Evolutionary conservation across 768 basidiomycete species (phyloP), one percentile per base, ranked within the genome.

Genomic region (Auricularia heimuer): DNA sequence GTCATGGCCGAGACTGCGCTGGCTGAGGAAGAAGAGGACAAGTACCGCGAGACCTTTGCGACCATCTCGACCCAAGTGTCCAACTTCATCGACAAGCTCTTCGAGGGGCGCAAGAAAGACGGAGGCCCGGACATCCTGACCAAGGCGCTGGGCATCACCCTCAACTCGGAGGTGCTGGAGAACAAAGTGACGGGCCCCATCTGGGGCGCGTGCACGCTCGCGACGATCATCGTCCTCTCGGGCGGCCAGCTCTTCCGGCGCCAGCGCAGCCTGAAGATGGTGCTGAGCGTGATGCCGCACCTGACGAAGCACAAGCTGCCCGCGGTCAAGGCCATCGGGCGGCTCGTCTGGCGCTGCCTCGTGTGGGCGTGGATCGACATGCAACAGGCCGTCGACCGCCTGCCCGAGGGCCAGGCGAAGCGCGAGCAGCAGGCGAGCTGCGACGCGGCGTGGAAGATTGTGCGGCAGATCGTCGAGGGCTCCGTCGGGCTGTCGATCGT

Each of bases 131-230:
- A 33, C 10, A 29, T 29, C 16, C 56, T 60, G 11, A 14, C 56
- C 33, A 29, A 14, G 4, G 24, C 56, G 34, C 56, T 60, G 11
- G 14, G 29, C 11, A 35, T 60, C 29, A 60, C 56, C 7, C 29
- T 35, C 24, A 10, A 4, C 24, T 33, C 29, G 7, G 56, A 60
- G 29, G 56, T 7, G 29, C 11, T 60, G 24, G 56, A 60, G 24
- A 60, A 60, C 56, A 60, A 60, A 33, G 56, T 60, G 7, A 60
- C 56, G 29, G 89, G 89, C 1, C 89, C 91, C 8, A 85, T 88
- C 1, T 92, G 91, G 91, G 86, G 82, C 3, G 77, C 90, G 63
- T 82, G 81, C 66, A 86, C 90, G 37, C 75, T 91, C 1, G 84
- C 86, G 0, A 79, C 80, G 66, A 75, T 92, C 62, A 78, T 89